These are phyloP conservation scores for Neofusicoccum kwambonambiense DNA, from an alignment of 2,329 filamentous ascomycete genomes.

Conservation along the genomic window DNA sequence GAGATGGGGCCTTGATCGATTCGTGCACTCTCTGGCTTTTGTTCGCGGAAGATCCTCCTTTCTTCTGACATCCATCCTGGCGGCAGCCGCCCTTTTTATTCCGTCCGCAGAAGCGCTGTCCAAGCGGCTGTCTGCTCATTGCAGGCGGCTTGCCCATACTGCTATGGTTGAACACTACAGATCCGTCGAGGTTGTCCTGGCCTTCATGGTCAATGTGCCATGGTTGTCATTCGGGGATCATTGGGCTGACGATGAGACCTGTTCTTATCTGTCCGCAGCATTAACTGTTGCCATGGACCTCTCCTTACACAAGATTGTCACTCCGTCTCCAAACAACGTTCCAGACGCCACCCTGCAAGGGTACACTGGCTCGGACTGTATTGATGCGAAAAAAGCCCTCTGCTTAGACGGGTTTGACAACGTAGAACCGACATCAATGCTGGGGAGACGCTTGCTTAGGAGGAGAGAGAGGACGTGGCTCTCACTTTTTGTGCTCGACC, in stretches of 20 bases:
- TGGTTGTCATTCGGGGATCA: slow-evolving; percentile 70
- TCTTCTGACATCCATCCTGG: slow-evolving; percentile 69
- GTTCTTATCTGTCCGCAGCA: slow-evolving; percentile 68
- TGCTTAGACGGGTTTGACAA: slow-evolving; percentile 67
- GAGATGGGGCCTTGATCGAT: slow-evolving; percentile 69
- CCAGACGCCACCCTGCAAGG: slow-evolving; percentile 48
- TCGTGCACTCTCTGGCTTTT: slow-evolving; percentile 64
- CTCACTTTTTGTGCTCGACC: slow-evolving; percentile 68
- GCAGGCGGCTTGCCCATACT: slow-evolving; percentile 60
- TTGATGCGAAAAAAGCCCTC: slow-evolving; percentile 65
- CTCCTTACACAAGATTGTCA: slow-evolving; percentile 67
- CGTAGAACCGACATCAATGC: slow-evolving; percentile 59
- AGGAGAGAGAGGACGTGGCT: slow-evolving; percentile 69
- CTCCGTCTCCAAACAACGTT: slow-evolving; percentile 49
- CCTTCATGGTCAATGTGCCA: slow-evolving; percentile 73
- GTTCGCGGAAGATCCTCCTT: slow-evolving; percentile 68
- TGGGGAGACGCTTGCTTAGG: slow-evolving; percentile 61
- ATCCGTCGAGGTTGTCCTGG: slow-evolving; percentile 71
- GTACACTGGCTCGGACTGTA: slow-evolving; percentile 64
- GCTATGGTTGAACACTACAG: slow-evolving; percentile 62
- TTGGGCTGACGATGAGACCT: slow-evolving; percentile 71
- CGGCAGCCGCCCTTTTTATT: slow-evolving; percentile 66
- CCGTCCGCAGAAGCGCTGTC: slow-evolving; percentile 63
- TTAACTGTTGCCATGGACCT: slow-evolving; percentile 68
- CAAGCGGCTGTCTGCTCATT: slow-evolving; percentile 64